Evolutionary conservation across 495 filamentous ascomycete genomes (phyloP).

Genomic region (Penicillium lagena): DNA sequence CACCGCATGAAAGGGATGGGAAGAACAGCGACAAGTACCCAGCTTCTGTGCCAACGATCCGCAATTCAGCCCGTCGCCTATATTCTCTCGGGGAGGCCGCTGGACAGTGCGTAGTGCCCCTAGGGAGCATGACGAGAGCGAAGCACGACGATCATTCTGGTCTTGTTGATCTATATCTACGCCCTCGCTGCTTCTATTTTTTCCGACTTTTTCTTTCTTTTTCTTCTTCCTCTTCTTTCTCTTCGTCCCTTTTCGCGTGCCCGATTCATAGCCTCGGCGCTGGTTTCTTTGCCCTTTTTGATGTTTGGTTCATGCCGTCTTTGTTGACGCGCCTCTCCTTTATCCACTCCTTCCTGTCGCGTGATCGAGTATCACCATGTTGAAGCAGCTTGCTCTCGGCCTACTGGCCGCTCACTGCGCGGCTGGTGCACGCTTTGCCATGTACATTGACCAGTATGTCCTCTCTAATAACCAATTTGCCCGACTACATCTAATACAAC

Average conservation of each 20-base stretch:
- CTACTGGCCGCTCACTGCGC: slow-evolving; percentile 27
- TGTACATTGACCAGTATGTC: slow-evolving; percentile 37
- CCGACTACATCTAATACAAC: not conserved
- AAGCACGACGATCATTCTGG: not conserved
- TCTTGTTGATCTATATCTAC: not conserved
- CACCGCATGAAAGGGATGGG: too few relatives aligned
- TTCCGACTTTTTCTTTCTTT: not conserved
- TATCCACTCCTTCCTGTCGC: not conserved
- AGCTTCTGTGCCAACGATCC: too few relatives aligned
- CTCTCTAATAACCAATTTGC: not conserved
- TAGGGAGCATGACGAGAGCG: too few relatives aligned
- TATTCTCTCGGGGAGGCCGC: too few relatives aligned
- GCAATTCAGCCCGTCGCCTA: too few relatives aligned
- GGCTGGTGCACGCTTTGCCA: slow-evolving; percentile 23
- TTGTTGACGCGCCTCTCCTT: not conserved
- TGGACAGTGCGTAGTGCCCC: too few relatives aligned
- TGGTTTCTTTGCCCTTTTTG: not conserved
- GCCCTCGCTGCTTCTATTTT: not conserved
- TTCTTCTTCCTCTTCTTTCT: not conserved
- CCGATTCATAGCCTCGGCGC: not conserved
- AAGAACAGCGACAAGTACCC: too few relatives aligned
- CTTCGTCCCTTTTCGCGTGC: not conserved
- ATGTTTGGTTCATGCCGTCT: not conserved
- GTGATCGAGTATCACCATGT: slow-evolving; percentile 12
- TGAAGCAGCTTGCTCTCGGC: slow-evolving; percentile 22